Percentiles rank a stretch among this genome's conserved stretches.
Conservation (phyloP, 345 rosid species). For the Sisymbrium altissimum region DNA sequence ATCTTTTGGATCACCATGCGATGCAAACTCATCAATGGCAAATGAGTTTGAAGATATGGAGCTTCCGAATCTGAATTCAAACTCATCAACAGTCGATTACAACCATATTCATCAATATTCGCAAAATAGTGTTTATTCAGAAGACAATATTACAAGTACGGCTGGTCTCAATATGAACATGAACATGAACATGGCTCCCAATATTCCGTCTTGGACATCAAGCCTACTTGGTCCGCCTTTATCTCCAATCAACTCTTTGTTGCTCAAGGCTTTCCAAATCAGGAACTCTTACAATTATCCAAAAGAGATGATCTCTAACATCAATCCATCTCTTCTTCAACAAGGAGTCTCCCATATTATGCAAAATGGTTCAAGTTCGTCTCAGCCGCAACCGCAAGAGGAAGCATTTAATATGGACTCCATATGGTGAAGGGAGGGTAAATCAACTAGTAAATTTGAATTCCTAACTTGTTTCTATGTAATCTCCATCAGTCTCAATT, state of each 20-base stretch:
- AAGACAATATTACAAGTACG: constrained; percentile 19
- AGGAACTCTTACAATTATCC: constrained; percentile 52
- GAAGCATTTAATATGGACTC: constrained; percentile 84
- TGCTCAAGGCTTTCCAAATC: constrained; percentile 80
- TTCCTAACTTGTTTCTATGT: constrained; percentile 12
- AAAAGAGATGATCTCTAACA: constrained; percentile 39
- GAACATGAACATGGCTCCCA: constrained; percentile 42
- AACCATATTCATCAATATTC: constrained; percentile 32
- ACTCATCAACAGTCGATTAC: constrained; percentile 34
- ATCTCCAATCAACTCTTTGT: constrained; percentile 68
- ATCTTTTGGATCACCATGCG: constrained; percentile 73
- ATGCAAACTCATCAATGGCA: constrained; percentile 59
- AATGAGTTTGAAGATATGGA: constrained; percentile 75
- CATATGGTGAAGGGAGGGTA: constrained; percentile 50
- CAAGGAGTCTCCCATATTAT: constrained; percentile 42
- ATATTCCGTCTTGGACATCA: constrained; percentile 53
- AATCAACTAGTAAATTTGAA: constrained; percentile 6
- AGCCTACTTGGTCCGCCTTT: constrained; percentile 55
- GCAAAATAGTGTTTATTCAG: constrained; percentile 6
- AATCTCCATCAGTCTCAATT: constrained; percentile 4
- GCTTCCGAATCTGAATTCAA: constrained; percentile 46
- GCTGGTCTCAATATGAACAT: constrained; percentile 24
- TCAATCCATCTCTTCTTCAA: constrained; percentile 41
- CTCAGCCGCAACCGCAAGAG: constrained; percentile 69
- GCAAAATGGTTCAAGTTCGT: constrained; percentile 60